Conservation (phyloP, 2,329 filamentous ascomycete species). For the Monilinia polystroma region DNA sequence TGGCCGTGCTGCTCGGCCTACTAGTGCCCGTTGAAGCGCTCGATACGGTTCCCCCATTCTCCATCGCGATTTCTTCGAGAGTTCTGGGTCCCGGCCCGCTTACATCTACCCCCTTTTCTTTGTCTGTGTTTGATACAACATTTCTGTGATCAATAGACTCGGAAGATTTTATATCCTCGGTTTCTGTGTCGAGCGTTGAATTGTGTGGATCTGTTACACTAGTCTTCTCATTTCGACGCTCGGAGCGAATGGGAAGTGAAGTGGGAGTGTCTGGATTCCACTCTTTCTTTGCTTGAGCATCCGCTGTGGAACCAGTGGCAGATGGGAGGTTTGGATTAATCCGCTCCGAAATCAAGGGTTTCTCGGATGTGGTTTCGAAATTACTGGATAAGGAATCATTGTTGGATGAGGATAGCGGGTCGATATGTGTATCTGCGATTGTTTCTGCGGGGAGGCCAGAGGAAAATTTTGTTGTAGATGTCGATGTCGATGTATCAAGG, state of each 20-base stretch:
- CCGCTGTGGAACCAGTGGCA: not conserved
- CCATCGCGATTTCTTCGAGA: slow-evolving; percentile 38
- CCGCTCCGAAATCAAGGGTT: not conserved
- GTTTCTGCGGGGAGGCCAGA: not conserved
- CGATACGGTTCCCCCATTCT: slow-evolving; percentile 28
- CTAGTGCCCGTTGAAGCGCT: not conserved
- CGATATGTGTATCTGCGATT: not conserved
- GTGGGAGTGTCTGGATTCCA: not conserved
- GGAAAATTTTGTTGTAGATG: not conserved
- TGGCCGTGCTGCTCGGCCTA: not conserved
- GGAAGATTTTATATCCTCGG: not conserved
- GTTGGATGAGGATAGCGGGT: not conserved
- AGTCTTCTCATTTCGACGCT: no score
- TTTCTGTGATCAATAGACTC: not conserved
- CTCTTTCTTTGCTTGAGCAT: not conserved
- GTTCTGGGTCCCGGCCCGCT: slow-evolving; percentile 15
- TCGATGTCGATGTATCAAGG: not conserved
- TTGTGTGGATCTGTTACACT: not conserved
- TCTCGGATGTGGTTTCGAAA: not conserved
- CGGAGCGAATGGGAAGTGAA: not conserved
- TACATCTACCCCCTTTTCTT: slow-evolving; percentile 1
- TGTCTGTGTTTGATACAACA: not conserved
- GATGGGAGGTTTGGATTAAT: slow-evolving; percentile 5
- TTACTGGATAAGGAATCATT: not conserved
- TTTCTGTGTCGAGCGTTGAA: not conserved